Evolutionary conservation across 805 yeast genomes (phyloP), one percentile per base, ranked within the genome.

Genomic region (Saturnispora hagleri): DNA sequence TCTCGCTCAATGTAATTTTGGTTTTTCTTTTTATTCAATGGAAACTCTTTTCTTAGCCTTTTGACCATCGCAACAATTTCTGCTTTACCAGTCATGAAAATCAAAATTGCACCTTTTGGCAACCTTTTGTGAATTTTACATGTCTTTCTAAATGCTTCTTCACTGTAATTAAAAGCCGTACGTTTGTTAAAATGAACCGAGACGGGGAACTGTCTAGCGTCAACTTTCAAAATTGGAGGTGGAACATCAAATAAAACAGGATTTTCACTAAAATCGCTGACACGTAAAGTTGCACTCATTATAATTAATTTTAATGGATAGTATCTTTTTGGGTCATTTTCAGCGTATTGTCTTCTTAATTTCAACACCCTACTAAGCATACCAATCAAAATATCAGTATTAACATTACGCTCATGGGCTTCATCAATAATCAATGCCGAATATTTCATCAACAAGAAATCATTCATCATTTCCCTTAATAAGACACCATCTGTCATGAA

Each of bases 211-310:
- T 91, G 98, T 66, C 99, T 80, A 0, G 98, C 95, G 49, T 86
- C 91, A 13, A 93, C 89, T 58, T 84, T 84, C 36, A 95, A 69
- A 35, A 95, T 79, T 2, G 99, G 99, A 1, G 99, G 99, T 0
- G 86, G 82, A 0, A 62, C 60, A 17, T 73, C 67, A 61, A 95
- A 93, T 33, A 95, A 70, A 2, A 74, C 68, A 15, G 68, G 64
- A 65, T 93, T 93, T 60, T 89, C 95, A 49, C 96, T 81, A 63
- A 93, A 93, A 66, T 93, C 99, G 15, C 91, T 70, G 0, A 93
- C 98, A 60, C 98, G 75, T 53, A 93, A 74, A 0, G 99, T 93
- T 17, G 99, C 99, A 43, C 98, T 90, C 99, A 93, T 93, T 60
- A 93, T 84, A 27, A 93, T 78, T 53, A 93, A 69, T 65, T 91